Percentiles rank a stretch among this genome's conserved stretches.
These are phyloP conservation scores for Citrus sp. DNA, from an alignment of 345 rosid genomes.

Conservation along the genomic window DNA sequence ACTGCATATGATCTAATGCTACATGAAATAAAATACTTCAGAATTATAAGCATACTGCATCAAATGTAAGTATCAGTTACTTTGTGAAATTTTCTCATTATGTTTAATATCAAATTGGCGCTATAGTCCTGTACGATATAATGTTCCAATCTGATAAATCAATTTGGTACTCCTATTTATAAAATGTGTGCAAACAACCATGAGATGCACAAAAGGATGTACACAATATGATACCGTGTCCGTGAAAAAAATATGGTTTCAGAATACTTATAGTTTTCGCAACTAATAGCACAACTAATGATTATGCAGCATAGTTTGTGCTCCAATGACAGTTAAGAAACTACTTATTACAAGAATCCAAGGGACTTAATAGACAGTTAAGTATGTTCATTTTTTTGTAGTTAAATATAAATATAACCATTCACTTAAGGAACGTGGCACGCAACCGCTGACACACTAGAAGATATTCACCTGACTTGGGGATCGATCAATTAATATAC, in stretches of 20 bases:
- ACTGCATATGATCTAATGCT: not conserved
- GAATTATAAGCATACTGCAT: not conserved
- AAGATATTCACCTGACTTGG: not conserved
- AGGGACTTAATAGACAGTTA: not conserved
- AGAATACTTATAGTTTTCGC: not conserved
- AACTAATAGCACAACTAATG: not conserved
- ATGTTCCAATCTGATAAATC: not conserved
- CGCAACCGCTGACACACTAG: not conserved
- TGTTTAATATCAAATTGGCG: not conserved
- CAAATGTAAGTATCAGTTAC: not conserved
- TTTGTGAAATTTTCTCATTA: not conserved
- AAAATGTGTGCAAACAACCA: not conserved
- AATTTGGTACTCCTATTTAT: not conserved
- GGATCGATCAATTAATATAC: not conserved
- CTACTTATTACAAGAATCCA: slow-evolving; percentile 1
- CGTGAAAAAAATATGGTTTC: not conserved
- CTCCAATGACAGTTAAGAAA: not conserved
- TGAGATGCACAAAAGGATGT: not conserved
- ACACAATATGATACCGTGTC: not conserved
- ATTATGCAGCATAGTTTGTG: not conserved
- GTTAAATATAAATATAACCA: not conserved
- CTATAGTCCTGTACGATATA: not conserved
- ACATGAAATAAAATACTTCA: not conserved
- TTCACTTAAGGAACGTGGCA: not conserved
- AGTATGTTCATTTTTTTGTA: not conserved